Conservation (phyloP, 306 rosid species). For the Quercus dentata region DNA sequence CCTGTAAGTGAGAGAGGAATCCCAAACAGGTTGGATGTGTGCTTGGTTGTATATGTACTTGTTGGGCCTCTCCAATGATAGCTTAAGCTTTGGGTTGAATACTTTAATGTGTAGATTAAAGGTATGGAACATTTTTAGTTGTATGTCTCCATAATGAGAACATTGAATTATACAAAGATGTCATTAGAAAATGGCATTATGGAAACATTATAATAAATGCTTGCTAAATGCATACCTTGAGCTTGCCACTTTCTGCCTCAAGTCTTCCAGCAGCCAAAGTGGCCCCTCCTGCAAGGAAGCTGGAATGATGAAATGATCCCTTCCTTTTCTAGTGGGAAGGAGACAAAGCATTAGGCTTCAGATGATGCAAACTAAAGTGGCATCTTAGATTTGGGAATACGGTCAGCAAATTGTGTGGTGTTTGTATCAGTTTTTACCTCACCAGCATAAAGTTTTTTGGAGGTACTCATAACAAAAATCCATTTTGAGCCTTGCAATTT, state of each 20-base stretch:
- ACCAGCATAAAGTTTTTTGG: conserved; percentile 30
- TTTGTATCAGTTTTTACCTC: conserved; percentile 6
- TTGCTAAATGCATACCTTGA: conserved; percentile 22
- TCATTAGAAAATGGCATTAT: neutral
- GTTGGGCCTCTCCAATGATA: too few relatives aligned
- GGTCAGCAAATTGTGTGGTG: neutral
- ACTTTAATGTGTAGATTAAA: neutral
- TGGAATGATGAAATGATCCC: conserved; percentile 49
- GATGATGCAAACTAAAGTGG: neutral
- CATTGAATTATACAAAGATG: neutral
- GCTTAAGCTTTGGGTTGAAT: too few relatives aligned
- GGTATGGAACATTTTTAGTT: neutral
- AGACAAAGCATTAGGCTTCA: neutral
- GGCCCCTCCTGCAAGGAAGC: conserved; percentile 51
- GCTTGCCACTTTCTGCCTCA: conserved; percentile 28
- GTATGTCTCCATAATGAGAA: neutral
- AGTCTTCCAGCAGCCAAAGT: conserved; percentile 45
- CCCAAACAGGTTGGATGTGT: too few relatives aligned
- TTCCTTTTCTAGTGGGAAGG: conserved; percentile 30
- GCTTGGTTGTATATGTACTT: too few relatives aligned
- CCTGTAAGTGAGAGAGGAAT: too few relatives aligned
- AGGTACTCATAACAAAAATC: conserved; percentile 42
- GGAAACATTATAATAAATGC: neutral
- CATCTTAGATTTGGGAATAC: neutral
- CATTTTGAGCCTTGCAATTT: conserved; percentile 28